phyloP scores from a whole-genome alignment of 2,329 filamentous ascomycete species.

The Colletotrichum lentis region DNA sequence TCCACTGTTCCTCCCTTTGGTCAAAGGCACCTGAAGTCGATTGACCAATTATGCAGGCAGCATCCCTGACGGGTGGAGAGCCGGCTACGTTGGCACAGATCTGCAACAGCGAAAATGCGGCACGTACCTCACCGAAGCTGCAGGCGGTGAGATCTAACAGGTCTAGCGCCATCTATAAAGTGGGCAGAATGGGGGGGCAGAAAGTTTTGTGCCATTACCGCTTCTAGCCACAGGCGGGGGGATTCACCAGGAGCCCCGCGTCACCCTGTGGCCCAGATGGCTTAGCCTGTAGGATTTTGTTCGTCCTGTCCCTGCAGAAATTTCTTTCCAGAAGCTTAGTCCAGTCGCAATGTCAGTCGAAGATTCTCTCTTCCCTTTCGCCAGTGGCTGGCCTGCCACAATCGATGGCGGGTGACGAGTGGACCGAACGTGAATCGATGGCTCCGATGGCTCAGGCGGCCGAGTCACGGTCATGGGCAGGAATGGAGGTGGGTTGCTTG shows the following conservation, averaged over 20 bases:
- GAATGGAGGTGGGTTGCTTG: constrained; percentile 5
- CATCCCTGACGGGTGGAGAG: constrained; percentile 24
- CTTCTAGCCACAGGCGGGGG: constrained; percentile 33
- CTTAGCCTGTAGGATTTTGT: constrained; percentile 32
- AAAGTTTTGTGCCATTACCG: constrained; percentile 24
- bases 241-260: constrained; percentile 10
- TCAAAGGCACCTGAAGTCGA: constrained; percentile 2
- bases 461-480: neutral
- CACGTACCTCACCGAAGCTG: constrained; percentile 11
- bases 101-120: constrained; percentile 26
- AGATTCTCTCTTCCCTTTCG: neutral
- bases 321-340: constrained; percentile 20
- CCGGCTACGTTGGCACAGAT: constrained; percentile 32
- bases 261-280: neutral
- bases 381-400: neutral
- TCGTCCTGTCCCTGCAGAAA: constrained; percentile 32
- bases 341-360: neutral
- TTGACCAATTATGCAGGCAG: constrained; percentile 36
- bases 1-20: constrained; percentile 10
- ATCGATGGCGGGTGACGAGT: constrained; percentile 17
- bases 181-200: constrained; percentile 26
- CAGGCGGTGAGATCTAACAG: constrained; percentile 18
- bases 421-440: constrained; percentile 4
- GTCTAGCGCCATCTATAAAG: constrained; percentile 15
- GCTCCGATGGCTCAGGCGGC: neutral